Conservation (phyloP, 2,329 filamentous ascomycete genomes). For the Thelonectria olida region DNA sequence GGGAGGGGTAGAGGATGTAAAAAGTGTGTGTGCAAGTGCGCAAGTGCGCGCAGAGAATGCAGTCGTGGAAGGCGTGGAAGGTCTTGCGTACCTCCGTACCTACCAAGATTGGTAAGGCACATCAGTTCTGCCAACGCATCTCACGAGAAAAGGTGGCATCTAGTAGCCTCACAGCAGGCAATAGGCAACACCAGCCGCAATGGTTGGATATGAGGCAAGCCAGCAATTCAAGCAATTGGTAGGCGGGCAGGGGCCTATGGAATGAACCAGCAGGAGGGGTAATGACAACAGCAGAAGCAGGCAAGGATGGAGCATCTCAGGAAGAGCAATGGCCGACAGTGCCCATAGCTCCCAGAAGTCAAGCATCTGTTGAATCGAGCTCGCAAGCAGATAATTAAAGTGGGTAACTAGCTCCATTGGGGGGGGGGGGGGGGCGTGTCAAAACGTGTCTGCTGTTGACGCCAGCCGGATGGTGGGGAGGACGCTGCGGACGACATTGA, state of each 20-base stretch:
- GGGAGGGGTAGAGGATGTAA: background rate
- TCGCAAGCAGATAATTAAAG: conserved; percentile 5
- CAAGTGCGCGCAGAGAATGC: background rate
- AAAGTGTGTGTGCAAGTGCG: conserved; percentile 16
- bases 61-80: conserved; percentile 12
- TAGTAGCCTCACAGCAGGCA: conserved; percentile 22
- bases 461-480: conserved; percentile 32
- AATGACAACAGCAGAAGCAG: background rate
- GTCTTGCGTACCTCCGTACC: conserved; percentile 4
- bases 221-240: background rate
- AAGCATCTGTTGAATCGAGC: background rate
- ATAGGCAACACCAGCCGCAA: conserved; percentile 16
- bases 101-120: conserved; percentile 7
- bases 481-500: conserved; percentile 25
- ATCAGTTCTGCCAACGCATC: conserved; percentile 15
- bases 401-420: background rate
- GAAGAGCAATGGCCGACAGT: background rate
- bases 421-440: too few relatives aligned
- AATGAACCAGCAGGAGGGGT: background rate
- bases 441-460: conserved; percentile 7
- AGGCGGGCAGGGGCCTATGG: background rate
- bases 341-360: background rate
- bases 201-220: conserved; percentile 18
- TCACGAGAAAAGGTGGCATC: conserved; percentile 3
- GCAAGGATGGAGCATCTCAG: background rate